Base-by-base conservation (phyloP, 2,329 filamentous ascomycete species). In the Ceratocystis albifundus region DNA sequence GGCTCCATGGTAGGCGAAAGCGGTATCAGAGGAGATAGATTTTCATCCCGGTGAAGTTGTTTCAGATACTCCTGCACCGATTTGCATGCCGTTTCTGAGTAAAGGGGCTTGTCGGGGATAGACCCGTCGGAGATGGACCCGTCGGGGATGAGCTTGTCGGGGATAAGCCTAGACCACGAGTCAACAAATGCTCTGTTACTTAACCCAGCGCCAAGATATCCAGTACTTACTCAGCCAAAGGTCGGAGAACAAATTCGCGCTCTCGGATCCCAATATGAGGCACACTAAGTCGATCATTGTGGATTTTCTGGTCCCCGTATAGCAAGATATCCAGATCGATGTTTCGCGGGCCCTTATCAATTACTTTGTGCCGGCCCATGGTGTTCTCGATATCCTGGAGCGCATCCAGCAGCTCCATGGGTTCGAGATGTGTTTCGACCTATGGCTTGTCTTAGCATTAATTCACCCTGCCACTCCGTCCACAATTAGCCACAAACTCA, bases 281-380 rank as follows among this genome's bases (percentile, higher is more conserved):
- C 32, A 99, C 80, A 30, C 81, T 87, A n/a, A 99, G 83, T 22
- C 90, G 84, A 53, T 88, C 83, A 69, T 89, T 81, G 50, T 84
- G 76, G 64, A 96, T 77, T 2, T 76, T 78, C 68, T 87, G 77
- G 66, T 88, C 77, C 63, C 86, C 87, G 73, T 96, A 96, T 0
- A 96, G 79, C 20, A 97, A 78, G 61, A 99, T 91, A 72, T 99
- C 94, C 15, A 99, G 80, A 72, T 99, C 94, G 69, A 99, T 96
- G 72, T 91, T 96, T 32, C 94, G 84, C 1, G 94, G 94, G 0
- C 94, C 94, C 74, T 99, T 99, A 72, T 96, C 90, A 53, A 97
- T 84, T 55, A 90, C 71, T 75, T 96, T 96, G 69, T 85, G 83
- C 66, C 94, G 83, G 0, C 92, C 92, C 73, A 96, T 83, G 0